Evolutionary conservation across 108 stramenopile genomes (phyloP), one percentile per base, ranked within the genome.

Genomic region (Pseudonitzschia pungens): DNA sequence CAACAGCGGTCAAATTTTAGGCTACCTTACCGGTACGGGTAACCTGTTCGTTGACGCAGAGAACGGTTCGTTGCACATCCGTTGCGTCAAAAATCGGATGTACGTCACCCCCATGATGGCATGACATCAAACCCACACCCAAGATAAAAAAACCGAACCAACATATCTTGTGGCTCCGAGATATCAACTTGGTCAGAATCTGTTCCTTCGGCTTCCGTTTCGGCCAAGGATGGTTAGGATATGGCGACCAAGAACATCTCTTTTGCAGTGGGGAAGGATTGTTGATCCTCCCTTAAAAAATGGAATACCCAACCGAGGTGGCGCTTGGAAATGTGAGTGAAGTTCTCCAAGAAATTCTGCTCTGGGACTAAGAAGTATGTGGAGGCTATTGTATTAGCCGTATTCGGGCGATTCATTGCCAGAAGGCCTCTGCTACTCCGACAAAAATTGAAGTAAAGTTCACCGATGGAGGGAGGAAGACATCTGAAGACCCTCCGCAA

Each of bases 131-230:
- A n/a, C n/a, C n/a, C n/a, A n/a, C n/a, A n/a, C n/a, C n/a, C n/a
- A n/a, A n/a, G n/a, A n/a, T n/a, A n/a, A n/a, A n/a, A n/a, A n/a
- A n/a, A n/a, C n/a, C n/a, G n/a, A n/a, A n/a, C n/a, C n/a, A n/a
- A n/a, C n/a, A n/a, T n/a, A n/a, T n/a, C n/a, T n/a, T n/a, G n/a
- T n/a, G n/a, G n/a, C n/a, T n/a, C n/a, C n/a, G n/a, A n/a, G n/a
- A n/a, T n/a, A n/a, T n/a, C n/a, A n/a, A 20, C 42, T 9, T 53
- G 16, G 5, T 9, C 52, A 18, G 52, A 53, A 53, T 21, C n/a
- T 53, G 18, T 53, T 53, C 52, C 52, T 53, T 53, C 52, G 52
- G 18, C 52, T 53, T 53, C 52, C 52, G 52, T 53, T 18, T 53
- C n/a, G 18, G 52, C n/a, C 52, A 21, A 53, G n/a, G 52, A 21